A percentile compares a stretch with the other conserved stretches of the same genome.
These are phyloP conservation scores for Cladosporium sp. DNA, from an alignment of 2,329 filamentous ascomycete species.

Conservation along the genomic window DNA sequence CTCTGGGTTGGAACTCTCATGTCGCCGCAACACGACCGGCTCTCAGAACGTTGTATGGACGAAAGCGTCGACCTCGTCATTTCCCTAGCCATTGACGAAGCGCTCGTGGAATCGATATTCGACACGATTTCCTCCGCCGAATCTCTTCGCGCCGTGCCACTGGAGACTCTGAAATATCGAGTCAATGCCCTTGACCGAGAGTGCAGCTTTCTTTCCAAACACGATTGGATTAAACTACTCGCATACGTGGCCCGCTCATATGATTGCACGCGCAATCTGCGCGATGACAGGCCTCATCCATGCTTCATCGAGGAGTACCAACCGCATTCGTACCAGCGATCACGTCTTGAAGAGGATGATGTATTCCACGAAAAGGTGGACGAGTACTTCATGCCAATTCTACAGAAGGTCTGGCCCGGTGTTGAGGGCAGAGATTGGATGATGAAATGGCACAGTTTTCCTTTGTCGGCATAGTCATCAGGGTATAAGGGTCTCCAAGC, in stretches of 20 bases:
- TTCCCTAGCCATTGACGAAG: not conserved
- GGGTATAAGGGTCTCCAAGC: not conserved
- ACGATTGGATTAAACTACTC: not conserved
- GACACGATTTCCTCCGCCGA: not conserved
- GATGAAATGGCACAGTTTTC: slow-evolving; percentile 8
- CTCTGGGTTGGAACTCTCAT: not conserved
- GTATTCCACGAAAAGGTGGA: not conserved
- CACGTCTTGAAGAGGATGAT: not conserved
- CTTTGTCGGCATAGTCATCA: not conserved
- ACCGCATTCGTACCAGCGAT: not conserved
- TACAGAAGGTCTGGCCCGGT: slow-evolving; percentile 5
- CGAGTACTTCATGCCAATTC: not conserved
- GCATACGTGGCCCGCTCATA: not conserved
- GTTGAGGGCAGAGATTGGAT: slow-evolving; percentile 10
- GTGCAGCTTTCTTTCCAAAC: not conserved
- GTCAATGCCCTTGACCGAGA: not conserved
- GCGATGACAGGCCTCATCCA: not conserved
- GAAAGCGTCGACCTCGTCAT: not conserved
- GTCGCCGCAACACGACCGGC: too few species aligned
- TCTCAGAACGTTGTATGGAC: not conserved
- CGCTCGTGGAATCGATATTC: not conserved
- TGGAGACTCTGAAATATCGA: not conserved
- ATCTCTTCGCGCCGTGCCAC: not conserved
- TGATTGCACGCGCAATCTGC: not conserved
- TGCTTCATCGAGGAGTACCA: not conserved